Conservation (phyloP, 305 asterid genomes). For the Rubia tinctorum region DNA sequence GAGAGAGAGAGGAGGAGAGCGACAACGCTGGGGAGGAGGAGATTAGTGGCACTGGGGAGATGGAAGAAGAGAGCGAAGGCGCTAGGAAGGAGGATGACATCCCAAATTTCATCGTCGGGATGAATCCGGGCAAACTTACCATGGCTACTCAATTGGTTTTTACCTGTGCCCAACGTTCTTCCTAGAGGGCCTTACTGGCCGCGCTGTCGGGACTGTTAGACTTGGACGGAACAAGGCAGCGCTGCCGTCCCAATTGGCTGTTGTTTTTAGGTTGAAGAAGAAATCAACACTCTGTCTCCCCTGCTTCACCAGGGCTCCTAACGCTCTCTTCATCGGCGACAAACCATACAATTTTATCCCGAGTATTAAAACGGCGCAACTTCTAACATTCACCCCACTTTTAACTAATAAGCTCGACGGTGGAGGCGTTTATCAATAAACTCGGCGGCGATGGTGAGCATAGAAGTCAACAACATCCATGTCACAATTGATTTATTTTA, state of each 20-base stretch:
- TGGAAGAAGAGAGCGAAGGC: too few relatives aligned
- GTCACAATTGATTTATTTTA: too few relatives aligned
- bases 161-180: constrained; percentile 44
- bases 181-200: constrained; percentile 33
- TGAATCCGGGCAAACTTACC: constrained; percentile 31
- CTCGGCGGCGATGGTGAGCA: too few relatives aligned
- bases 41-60: too few relatives aligned
- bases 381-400: constrained; percentile 48
- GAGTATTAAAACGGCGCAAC: constrained; percentile 25
- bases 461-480: too few relatives aligned
- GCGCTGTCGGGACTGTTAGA: constrained; percentile 40
- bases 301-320: constrained; percentile 22
- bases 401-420: too few relatives aligned
- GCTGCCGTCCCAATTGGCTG: constrained; percentile 40
- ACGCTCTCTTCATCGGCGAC: constrained; percentile 25
- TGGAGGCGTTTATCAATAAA: too few relatives aligned
- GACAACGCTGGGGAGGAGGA: too few relatives aligned
- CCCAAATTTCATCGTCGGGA: constrained; percentile 40
- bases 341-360: constrained; percentile 36
- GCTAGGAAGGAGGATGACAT: too few relatives aligned
- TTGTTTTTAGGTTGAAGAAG: constrained; percentile 42
- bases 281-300: constrained; percentile 26
- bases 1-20: too few relatives aligned
- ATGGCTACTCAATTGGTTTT: constrained; percentile 38
- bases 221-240: constrained; percentile 45